Base-by-base conservation (phyloP, 2,329 filamentous ascomycete species). In the Didymosphaeria variabile region DNA sequence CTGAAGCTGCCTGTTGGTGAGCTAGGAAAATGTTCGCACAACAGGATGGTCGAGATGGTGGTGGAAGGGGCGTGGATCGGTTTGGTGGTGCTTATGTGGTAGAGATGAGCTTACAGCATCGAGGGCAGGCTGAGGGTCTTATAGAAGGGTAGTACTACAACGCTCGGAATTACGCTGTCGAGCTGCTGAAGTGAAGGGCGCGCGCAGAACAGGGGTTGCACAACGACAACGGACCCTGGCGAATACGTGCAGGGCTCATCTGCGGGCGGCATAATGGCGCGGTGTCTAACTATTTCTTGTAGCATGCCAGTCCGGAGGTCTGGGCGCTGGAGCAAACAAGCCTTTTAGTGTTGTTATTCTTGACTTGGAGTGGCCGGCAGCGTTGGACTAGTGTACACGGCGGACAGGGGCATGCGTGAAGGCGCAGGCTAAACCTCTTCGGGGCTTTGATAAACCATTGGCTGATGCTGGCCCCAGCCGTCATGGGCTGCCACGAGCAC, bases 391-490 rank as follows among this genome's bases (percentile, higher is more conserved):
- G n/a, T n/a, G n/a, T n/a, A 59, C 69, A 72, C 66, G 45, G 63
- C 62, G 56, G 61, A 47, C 52, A 23, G 42, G 62, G 62, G 65
- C 54, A 19, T 65, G 67, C 71, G 73, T 67, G 57, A 57, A 65
- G 67, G 63, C 63, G 66, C 53, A 23, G 60, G 66, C 73, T 70
- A 73, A 61, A 55, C 72, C 66, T 15, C 15, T 68, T 70, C 56
- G 51, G 66, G 74, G 66, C 63, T 65, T 64, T 76, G 73, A 75
- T 76, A 76, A 76, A 68, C 65, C 36, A 70, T 67, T 67, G 63
- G 65, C 61, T 60, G 57, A 59, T 42, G 49, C 50, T 32, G 51
- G 36, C 60, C 46, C 57, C 64, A 44, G 40, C 66, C 64, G 57
- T 38, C 61, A 61, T 3, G 44, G 52, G 58, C 38, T 36, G 23